Conservation (phyloP, 495 filamentous ascomycete species). For the Aspergillus hancockii region DNA sequence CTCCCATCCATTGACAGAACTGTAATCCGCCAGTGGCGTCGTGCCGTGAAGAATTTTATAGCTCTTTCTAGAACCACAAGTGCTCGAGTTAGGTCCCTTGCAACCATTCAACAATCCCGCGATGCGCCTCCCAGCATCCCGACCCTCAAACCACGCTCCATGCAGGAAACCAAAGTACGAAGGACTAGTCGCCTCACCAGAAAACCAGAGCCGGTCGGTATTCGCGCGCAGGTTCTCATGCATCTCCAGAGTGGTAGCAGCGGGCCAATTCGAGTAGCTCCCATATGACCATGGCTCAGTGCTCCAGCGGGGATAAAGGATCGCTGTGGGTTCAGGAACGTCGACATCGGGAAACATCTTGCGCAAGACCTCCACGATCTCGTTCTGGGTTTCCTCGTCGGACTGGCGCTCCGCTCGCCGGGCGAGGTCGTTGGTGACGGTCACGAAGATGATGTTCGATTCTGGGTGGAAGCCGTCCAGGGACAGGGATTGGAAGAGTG, state of each 20-base stretch:
- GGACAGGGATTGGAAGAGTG: constrained; percentile 69
- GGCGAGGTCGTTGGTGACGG: constrained; percentile 61
- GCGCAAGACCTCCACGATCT: constrained; percentile 62
- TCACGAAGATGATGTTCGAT: constrained; percentile 70
- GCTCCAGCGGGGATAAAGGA: constrained; percentile 73
- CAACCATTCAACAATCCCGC: constrained; percentile 34
- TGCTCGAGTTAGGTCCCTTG: background rate
- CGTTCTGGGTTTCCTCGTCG: constrained; percentile 58
- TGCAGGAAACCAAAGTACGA: constrained; percentile 76
- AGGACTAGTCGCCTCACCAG: constrained; percentile 69
- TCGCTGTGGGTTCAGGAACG: constrained; percentile 67
- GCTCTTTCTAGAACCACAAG: constrained; percentile 3
- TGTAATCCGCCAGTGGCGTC: constrained; percentile 21
- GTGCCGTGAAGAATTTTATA: constrained; percentile 29
- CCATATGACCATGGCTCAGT: constrained; percentile 66
- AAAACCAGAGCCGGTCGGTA: constrained; percentile 65
- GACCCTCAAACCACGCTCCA: constrained; percentile 64
- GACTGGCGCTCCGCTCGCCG: constrained; percentile 65
- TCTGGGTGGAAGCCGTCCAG: constrained; percentile 59
- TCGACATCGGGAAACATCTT: constrained; percentile 63
- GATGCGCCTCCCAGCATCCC: constrained; percentile 52
- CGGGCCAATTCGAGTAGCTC: constrained; percentile 74
- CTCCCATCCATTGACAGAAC: constrained; percentile 34
- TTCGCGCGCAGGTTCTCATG: constrained; percentile 77
- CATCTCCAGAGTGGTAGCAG: constrained; percentile 62